phyloP scores from a whole-genome alignment of 2,329 filamentous ascomycete species.

The Colletotrichum paranaense region DNA sequence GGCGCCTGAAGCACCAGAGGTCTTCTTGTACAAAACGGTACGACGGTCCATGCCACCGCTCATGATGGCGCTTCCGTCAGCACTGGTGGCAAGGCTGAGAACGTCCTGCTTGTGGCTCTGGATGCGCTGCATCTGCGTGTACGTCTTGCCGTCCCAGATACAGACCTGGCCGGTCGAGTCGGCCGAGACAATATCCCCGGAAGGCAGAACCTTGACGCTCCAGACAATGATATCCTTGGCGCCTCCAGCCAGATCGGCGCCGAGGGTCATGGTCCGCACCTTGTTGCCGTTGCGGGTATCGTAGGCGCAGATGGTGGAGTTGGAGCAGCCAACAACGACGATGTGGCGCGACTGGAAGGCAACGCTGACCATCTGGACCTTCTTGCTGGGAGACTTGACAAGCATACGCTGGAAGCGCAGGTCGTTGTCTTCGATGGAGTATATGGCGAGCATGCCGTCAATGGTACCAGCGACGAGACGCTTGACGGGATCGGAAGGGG shows the following conservation, averaged over 20 bases:
- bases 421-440: slow-evolving; percentile 87
- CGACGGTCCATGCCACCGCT: slow-evolving; percentile 93
- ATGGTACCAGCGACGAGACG: slow-evolving; percentile 89
- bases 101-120: slow-evolving; percentile 91
- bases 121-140: slow-evolving; percentile 86
- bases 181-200: slow-evolving; percentile 91
- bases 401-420: slow-evolving; percentile 83
- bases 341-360: slow-evolving; percentile 87
- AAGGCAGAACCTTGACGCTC: slow-evolving; percentile 88
- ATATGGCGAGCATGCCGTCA: slow-evolving; percentile 87
- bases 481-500: slow-evolving; percentile 47
- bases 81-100: slow-evolving; percentile 84
- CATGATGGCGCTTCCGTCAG: slow-evolving; percentile 83
- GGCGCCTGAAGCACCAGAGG: slow-evolving; percentile 62
- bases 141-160: slow-evolving; percentile 94
- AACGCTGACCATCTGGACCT: slow-evolving; percentile 89
- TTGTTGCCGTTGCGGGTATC: slow-evolving; percentile 83
- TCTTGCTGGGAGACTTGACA: slow-evolving; percentile 82
- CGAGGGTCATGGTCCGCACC: slow-evolving; percentile 86
- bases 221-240: slow-evolving; percentile 91
- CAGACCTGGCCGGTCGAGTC: slow-evolving; percentile 94
- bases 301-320: slow-evolving; percentile 92
- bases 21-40: slow-evolving; percentile 84
- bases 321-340: slow-evolving; percentile 92
- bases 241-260: slow-evolving; percentile 79